Evolutionary conservation across 768 basidiomycete genomes (phyloP).

Genomic region (Macrocybe gigantea): DNA sequence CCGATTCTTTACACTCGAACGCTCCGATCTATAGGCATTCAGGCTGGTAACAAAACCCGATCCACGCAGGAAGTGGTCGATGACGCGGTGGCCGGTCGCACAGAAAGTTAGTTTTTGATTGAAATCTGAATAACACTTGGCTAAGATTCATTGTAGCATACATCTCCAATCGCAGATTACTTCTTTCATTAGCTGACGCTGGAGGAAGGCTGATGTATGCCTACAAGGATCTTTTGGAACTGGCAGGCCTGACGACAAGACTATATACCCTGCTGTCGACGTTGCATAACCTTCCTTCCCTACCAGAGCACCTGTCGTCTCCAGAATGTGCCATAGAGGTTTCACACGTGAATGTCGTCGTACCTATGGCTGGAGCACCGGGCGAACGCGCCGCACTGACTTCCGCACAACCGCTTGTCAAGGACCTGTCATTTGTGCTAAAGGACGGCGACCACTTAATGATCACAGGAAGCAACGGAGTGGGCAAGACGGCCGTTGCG

Average conservation of each 20-base stretch:
- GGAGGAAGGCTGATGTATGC: conserved; percentile 96
- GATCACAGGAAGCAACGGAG: conserved; percentile 91
- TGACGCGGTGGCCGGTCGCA: conserved; percentile 39
- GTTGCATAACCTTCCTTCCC: conserved; percentile 63
- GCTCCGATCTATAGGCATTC: conserved; percentile 29
- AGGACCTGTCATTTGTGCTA: conserved; percentile 60
- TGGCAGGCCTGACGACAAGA: conserved; percentile 90
- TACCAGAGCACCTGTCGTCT: conserved; percentile 31
- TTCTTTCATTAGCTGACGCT: conserved; percentile 94
- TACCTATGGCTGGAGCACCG: conserved; percentile 33
- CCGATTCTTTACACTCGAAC: conserved; percentile 73
- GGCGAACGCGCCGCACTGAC: conserved; percentile 6
- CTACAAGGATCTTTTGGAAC: conserved; percentile 90
- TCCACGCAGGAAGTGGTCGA: conserved; percentile 15
- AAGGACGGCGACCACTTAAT: conserved; percentile 78
- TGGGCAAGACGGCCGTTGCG: conserved; percentile 87
- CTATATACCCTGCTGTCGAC: conserved; percentile 86
- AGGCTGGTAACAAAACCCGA: conserved; percentile 11
- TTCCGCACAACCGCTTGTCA: conserved; percentile 50
- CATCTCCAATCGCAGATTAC: conserved; percentile 86
- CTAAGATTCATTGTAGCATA: conserved; percentile 40
- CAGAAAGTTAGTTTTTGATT: conserved; percentile 32
- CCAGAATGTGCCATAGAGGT: conserved; percentile 51
- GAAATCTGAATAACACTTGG: no score
- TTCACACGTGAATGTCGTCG: conserved; percentile 62